Base-by-base conservation (phyloP, 2,329 filamentous ascomycete species). In the Colletotrichum sojae region DNA sequence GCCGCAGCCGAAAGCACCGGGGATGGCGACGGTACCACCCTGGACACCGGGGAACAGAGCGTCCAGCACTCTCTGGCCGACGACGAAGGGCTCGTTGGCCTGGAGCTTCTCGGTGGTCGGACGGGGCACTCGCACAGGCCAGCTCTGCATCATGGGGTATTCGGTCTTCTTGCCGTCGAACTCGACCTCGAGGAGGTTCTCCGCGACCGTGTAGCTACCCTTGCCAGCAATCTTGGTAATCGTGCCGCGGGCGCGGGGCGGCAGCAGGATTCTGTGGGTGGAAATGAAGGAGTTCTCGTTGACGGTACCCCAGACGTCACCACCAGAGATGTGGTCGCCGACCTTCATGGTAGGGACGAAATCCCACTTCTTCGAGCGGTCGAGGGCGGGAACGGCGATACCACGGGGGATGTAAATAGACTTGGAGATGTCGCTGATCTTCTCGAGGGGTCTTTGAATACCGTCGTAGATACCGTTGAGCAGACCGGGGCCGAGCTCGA, bases 401-500 rank as follows among this genome's bases (percentile, higher is more conserved):
- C 96, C 96, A 75, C 96, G 94, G 77, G 96, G 96, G 73, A 99
- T 99, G 83, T 99, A 99, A 82, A 99, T 99, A 82, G 93, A 94
- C 78, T 94, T 86, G 60, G 94, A 90, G 56, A 88, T 83, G 48
- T 91, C 85, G 75, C 94, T 86, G 77, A 99, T 99, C 74, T 89
- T 91, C 83, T 92, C 92, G 76, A 99, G 91, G 58, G 96, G 96
- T 79, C 96, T 92, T 83, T 99, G 96, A 77, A 99, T 99, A 85
- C 96, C 96, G 81, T 99, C 96, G 87, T 98, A 99, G 82, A 99
- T 99, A 74, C 96, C 98, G 85, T 98, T 95, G 89, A 99, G 94
- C 81, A 99, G 86, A 80, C 96, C 96, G 72, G 96, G 96, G 58
- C 96, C 96, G 55, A 99, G 92, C 83, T 99, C 96, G 83, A 99